Evolutionary conservation across 352 stramenopile genomes (phyloP).

Genomic region (Phytopythium litorale): DNA sequence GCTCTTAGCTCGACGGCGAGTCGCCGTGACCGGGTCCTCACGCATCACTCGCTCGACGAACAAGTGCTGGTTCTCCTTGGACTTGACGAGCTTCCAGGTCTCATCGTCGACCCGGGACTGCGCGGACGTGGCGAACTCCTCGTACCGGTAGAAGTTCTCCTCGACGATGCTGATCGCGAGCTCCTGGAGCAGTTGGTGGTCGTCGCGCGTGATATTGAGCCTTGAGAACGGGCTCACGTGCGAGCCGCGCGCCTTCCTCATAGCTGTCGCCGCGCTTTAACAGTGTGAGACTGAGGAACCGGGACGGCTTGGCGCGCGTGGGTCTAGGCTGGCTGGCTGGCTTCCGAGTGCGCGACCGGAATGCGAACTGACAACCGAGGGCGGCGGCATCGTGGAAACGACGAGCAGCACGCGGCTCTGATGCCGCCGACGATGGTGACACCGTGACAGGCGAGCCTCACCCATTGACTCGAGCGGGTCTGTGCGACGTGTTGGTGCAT

Average conservation of each 20-base stretch:
- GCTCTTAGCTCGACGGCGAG: conserved; percentile 1
- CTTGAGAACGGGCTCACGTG: conserved; percentile 19
- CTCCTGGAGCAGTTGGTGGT: conserved; percentile 21
- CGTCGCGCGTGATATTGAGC: conserved; percentile 15
- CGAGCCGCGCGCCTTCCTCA: conserved; percentile 16
- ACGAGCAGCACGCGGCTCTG: neutral
- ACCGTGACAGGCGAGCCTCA: neutral
- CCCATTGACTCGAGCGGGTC: neutral
- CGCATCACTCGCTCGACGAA: conserved; percentile 23
- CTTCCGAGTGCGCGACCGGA: neutral
- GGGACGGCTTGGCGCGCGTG: neutral
- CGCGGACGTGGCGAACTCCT: conserved; percentile 21
- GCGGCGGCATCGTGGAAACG: conserved; percentile 4
- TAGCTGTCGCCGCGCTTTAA: conserved; percentile 8
- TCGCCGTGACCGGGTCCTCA: neutral
- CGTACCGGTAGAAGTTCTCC: conserved; percentile 32
- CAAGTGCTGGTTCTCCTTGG: conserved; percentile 37
- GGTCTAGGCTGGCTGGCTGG: neutral
- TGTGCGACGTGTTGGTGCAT: neutral
- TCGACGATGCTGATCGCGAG: conserved; percentile 25
- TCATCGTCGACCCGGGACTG: conserved; percentile 24
- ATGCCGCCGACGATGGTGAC: neutral
- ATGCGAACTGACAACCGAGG: neutral
- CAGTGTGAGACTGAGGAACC: neutral
- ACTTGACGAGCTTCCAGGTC: conserved; percentile 34